phyloP scores from a whole-genome alignment of 2,329 filamentous ascomycete species.

The Diplodia corticola region DNA sequence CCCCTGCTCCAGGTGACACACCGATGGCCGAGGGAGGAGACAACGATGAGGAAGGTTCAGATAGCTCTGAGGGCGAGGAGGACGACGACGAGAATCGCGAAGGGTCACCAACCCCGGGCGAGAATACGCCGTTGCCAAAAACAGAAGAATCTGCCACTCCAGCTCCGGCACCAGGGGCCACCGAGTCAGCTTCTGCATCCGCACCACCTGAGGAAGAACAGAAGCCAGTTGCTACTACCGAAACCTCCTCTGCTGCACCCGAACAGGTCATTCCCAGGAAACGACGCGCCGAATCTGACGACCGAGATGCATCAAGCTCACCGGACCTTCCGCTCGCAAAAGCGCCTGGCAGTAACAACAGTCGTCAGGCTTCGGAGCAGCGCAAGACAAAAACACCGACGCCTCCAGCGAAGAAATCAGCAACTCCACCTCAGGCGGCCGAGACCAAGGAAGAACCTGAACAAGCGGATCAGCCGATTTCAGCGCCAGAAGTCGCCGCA shows the following conservation, averaged over 20 bases:
- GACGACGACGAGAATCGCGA: slow-evolving; percentile 51
- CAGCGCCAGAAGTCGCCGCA: not conserved
- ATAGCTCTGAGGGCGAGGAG: slow-evolving; percentile 48
- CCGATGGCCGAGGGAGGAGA: slow-evolving; percentile 48
- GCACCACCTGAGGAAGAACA: not conserved
- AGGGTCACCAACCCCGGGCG: slow-evolving; percentile 49
- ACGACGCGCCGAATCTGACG: slow-evolving; percentile 2
- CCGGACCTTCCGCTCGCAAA: slow-evolving; percentile 45
- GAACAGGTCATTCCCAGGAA: slow-evolving; percentile 12
- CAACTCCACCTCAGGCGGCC: not conserved
- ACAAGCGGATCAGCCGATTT: not conserved
- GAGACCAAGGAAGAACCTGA: not conserved
- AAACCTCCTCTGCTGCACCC: not conserved
- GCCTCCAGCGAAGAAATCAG: not conserved
- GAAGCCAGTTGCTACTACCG: not conserved
- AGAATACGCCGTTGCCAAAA: slow-evolving; percentile 33
- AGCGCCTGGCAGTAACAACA: slow-evolving; percentile 32
- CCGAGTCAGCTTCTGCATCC: not conserved
- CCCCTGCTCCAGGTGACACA: slow-evolving; percentile 42
- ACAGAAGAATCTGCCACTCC: slow-evolving; percentile 16
- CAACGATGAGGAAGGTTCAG: slow-evolving; percentile 54
- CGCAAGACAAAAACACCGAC: not conserved
- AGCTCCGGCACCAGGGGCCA: not conserved
- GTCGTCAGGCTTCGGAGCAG: slow-evolving; percentile 37
- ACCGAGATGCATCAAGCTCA: slow-evolving; percentile 41